Base-by-base conservation (phyloP, 1,284 basidiomycete genomes). In the Cryptococcus hybrid region DNA sequence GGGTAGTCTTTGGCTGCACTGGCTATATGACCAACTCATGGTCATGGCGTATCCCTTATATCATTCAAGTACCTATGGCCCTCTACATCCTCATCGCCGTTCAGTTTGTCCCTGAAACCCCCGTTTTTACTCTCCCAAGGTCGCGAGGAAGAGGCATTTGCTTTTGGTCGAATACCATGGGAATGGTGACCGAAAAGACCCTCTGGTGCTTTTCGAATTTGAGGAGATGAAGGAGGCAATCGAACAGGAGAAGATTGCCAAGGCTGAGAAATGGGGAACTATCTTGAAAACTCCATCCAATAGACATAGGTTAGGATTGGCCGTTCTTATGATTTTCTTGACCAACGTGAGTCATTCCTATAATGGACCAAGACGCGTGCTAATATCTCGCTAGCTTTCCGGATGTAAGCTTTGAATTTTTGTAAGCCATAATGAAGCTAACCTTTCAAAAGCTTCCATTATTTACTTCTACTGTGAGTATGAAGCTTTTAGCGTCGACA, bases 151-250 rank as follows among this genome's bases (percentile, higher is more conserved):
- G 88, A 90, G 63, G 90, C 89, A 0, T 81, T 90, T 37, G 78
- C 86, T 61, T 85, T 81, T 92, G 40, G 87, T 88, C 30, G 86
- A 90, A 66, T 83, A 90, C 30, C 90, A 92, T 69, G 90, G 88
- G 50, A 78, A 81, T 43, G 90, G 90, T 30, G 80, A 91, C 70
- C 76, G 73, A 42, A 75, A 80, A 36, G 80, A 86, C 64, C 83
- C 85, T 43, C 82, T 92, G 15, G 90, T 92, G 36, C 79, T 84
- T 45, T 84, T 90, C 60, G 90, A 92, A 73, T 90, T 81, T 67
- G 83, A 85, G 62, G 88, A 92, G 77, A 92, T 92, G 75, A 85
- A 83, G 70, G 81, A 85, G 55, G 87, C 90, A 64, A 86, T 90
- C 76, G 79, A 80, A 55, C 85, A 84, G 64, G 90, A 92, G 75